Evolutionary conservation across 768 basidiomycete species (phyloP).

Genomic region (Lactifluus volemus): DNA sequence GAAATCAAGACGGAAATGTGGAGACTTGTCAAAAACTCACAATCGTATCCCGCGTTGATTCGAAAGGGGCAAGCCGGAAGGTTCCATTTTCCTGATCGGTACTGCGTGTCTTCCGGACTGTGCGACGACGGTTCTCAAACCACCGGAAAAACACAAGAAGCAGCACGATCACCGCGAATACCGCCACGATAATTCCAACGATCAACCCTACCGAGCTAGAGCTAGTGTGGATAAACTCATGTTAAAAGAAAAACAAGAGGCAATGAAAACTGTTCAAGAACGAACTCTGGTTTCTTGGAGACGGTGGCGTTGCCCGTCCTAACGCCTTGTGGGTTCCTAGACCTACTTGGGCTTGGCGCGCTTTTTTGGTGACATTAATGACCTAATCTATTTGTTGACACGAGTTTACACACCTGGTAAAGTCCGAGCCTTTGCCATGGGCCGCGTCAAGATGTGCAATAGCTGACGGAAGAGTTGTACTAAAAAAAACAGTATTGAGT

Average conservation of each 20-base stretch:
- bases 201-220: not conserved
- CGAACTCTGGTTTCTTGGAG: not conserved
- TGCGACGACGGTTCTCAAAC: not conserved
- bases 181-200: not conserved
- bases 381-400: no score
- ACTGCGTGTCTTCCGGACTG: not conserved
- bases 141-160: not conserved
- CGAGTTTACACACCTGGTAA: constrained; percentile 4
- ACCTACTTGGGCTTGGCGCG: not conserved
- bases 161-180: not conserved
- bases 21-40: not conserved
- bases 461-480: not conserved
- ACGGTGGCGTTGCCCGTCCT: not conserved
- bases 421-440: no score
- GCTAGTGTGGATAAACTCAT: not conserved
- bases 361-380: not conserved
- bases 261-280: not conserved
- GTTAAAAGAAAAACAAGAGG: not conserved
- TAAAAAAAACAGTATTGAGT: not conserved
- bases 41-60: not conserved
- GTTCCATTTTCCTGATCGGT: not conserved
- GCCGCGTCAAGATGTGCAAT: not conserved
- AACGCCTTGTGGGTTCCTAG: not conserved
- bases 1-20: not conserved
- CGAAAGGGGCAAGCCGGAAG: not conserved